Base-by-base conservation (phyloP, 495 filamentous ascomycete species). In the Bacidia gigantensis region DNA sequence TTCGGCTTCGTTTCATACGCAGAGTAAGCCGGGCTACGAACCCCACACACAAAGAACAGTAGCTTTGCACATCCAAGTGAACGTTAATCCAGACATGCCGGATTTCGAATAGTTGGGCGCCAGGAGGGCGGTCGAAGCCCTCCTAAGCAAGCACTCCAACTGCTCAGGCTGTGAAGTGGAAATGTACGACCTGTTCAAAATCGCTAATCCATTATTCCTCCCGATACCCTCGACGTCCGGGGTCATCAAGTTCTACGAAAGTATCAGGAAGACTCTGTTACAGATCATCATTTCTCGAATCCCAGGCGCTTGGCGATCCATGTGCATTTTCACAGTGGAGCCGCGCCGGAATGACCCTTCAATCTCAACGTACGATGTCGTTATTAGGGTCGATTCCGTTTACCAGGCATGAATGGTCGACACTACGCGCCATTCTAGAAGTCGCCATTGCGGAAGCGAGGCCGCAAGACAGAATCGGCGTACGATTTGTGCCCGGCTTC, bases 51-150 rank as follows among this genome's bases (percentile, higher is more conserved):
- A 42, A 32, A 20, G 22, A 51, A 35, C 22, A 18, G 10, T 40
- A 20, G 49, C 49, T 17, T 35, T 51, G 14, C 35, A 51, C 20
- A 25, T 51, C 14, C 26, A 20, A 12, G 20, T 51, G 0, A 35
- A 51, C 20, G 21, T 40, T n/a, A 26, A n/a, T 3, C 7, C 39
- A 1, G 29, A 51, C n/a, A 12, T 18, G 18, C 17, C 20, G 11
- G 25, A 20, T 12, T 21, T 18, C n/a, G 26, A 51, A 25, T 51
- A 35, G 49, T 51, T 35, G n/a, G 26, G 3, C 22, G 49, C 49
- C 2, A 51, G 41, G n/a, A 18, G 49, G n/a, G 49, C 49, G 2
- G 49, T 51, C 26, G 17, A 51, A 21, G 39, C 49, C 11, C 35
- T 51, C 11, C 2, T 51, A 20, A n/a, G 10, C 10, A 35, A 51